Base-by-base conservation (phyloP, 2,329 filamentous ascomycete species). In the Camptophora hylomeconis region DNA sequence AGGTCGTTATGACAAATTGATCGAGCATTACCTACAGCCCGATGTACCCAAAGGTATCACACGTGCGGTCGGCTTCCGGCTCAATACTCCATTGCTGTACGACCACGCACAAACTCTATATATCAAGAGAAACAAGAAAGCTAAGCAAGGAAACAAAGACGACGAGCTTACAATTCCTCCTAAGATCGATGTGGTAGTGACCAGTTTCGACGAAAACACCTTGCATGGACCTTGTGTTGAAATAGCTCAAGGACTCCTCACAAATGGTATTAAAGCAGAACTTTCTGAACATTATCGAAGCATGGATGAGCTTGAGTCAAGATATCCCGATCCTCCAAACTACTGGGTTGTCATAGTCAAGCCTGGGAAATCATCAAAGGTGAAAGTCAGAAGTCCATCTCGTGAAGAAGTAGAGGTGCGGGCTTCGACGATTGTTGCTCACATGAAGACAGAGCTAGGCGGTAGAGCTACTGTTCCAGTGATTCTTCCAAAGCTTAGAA, bases 1-100 rank as follows among this genome's bases (percentile, higher is more conserved):
- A 28, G 89, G 89, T 2, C 73, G 89, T 26, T 98, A 98, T 50
- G 92, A 98, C 50, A 73, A 74, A 26, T 60, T 98, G 12, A 87
- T 98, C 40, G 75, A 75, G 49, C 80, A 92, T 36, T 80, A 92
- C 47, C 71, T 76, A 6, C 80, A 80, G 4, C 22, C 64, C 72
- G 21, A 67, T 64, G 14, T 61, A 69, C 23, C 65, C 71, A 31
- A 73, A 76, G 44, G 72, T 73, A 20, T 19, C 17, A 24, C 23
- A 12, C 82, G 92, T 48, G 87, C 83, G 4, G 89, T 95, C 7
- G 89, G 92, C 1, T 87, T 95, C 49, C 92, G 40, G 19, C 29
- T 45, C 15, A 42, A 42, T 26, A 32, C 41, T n/a, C n/a, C n/a
- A n/a, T n/a, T n/a, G n/a, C n/a, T n/a, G n/a, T n/a, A n/a, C n/a